phyloP scores from a whole-genome alignment of 176 grass and related monocot species.

The Ensete ventricosum region DNA sequence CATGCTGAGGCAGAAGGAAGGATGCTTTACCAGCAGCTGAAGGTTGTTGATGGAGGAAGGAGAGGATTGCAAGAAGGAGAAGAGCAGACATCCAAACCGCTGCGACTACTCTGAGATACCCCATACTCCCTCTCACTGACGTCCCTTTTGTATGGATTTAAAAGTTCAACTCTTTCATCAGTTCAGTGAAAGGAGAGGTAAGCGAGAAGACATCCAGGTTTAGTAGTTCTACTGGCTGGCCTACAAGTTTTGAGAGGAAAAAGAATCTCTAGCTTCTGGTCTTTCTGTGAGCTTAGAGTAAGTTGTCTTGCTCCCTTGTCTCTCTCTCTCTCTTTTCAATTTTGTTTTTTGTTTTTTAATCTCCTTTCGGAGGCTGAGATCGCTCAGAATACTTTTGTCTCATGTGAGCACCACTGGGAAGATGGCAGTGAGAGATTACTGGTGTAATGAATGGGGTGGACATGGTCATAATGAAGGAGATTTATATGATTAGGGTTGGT shows the following conservation, averaged over 20 bases:
- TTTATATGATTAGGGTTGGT: conserved; percentile 13
- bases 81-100: conserved; percentile 4
- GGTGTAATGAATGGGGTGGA: not conserved
- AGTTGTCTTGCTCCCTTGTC: not conserved
- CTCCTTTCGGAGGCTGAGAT: conserved; percentile 8
- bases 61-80: conserved; percentile 16
- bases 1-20: not conserved
- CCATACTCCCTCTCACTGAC: conserved; percentile 21
- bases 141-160: conserved; percentile 1
- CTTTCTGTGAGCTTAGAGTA: conserved; percentile 8
- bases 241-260: not conserved
- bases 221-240: conserved; percentile 10
- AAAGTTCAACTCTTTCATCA: not conserved
- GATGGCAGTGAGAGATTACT: conserved; percentile 23
- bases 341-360: not conserved
- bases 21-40: conserved; percentile 31
- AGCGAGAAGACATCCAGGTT: not conserved
- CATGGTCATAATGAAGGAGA: conserved; percentile 4
- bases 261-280: conserved; percentile 22
- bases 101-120: conserved; percentile 7
- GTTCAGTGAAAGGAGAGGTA: conserved; percentile 20
- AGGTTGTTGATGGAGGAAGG: conserved; percentile 17
- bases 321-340: too few species aligned
- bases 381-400: conserved; percentile 24
- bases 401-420: conserved; percentile 37